Conservation (phyloP, 441 rosid species). For the Euphorbia corollata region DNA sequence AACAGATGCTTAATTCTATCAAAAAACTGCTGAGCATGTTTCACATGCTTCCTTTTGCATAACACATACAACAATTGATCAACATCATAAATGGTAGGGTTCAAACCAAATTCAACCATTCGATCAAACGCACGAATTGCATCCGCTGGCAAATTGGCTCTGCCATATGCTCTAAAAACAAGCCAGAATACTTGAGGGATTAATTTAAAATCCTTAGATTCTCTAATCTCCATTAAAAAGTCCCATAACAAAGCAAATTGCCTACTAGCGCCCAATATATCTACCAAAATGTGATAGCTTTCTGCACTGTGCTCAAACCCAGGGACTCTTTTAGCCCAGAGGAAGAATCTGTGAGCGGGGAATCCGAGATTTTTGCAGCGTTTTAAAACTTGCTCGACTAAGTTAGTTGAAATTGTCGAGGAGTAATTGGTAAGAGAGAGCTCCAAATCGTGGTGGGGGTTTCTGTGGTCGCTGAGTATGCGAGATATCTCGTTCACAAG, state of each 20-base stretch:
- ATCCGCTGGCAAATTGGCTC: constrained; percentile 65
- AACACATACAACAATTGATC: constrained; percentile 56
- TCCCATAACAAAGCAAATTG: constrained; percentile 80
- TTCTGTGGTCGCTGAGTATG: constrained; percentile 64
- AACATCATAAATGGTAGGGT: constrained; percentile 54
- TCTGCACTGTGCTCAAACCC: constrained; percentile 48
- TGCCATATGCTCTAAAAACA: constrained; percentile 65
- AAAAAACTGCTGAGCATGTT: constrained; percentile 51
- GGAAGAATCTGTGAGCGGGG: constrained; percentile 80
- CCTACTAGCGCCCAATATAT: constrained; percentile 52
- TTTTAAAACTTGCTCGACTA: constrained; percentile 75
- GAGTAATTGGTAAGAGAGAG: constrained; percentile 44
- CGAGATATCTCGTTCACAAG: constrained; percentile 72
- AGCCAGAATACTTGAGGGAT: constrained; percentile 55
- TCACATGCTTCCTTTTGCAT: constrained; percentile 62
- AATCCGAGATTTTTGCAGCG: constrained; percentile 81
- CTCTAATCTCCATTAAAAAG: constrained; percentile 61
- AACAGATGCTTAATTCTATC: constrained; percentile 37
- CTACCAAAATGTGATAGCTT: constrained; percentile 65
- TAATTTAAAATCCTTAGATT: constrained; percentile 35
- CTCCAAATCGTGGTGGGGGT: constrained; percentile 71
- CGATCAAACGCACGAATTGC: constrained; percentile 66
- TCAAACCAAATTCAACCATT: constrained; percentile 74
- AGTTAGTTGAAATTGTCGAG: constrained; percentile 41
- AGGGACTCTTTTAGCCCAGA: constrained; percentile 65